A percentile compares a stretch with the other conserved stretches of the same genome.
These are phyloP conservation scores for Paecilomyces variotii DNA, from an alignment of 2,329 filamentous ascomycete genomes.

Conservation along the genomic window DNA sequence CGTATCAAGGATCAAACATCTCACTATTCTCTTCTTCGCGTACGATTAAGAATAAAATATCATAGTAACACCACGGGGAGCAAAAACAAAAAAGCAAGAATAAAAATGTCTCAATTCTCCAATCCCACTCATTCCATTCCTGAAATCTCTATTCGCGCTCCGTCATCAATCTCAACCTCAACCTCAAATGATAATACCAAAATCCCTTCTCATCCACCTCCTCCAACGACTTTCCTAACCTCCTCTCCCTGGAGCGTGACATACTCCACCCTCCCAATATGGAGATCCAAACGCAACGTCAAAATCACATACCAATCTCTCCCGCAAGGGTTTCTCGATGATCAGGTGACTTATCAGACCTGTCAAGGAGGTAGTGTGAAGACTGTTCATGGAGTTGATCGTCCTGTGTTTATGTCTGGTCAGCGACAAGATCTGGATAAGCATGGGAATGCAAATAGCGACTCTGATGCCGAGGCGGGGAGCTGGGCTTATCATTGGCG, in stretches of 20 bases:
- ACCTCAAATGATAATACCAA: neutral
- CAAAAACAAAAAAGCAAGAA: neutral
- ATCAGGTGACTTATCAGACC: neutral
- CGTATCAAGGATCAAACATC: too few species aligned
- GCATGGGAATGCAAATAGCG: neutral
- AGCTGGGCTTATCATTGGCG: constrained; percentile 62
- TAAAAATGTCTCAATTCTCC: neutral
- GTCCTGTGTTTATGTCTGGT: neutral
- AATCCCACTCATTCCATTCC: neutral
- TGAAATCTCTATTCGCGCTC: neutral
- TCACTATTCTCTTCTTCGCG: too few species aligned
- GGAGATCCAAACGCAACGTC: constrained; percentile 58
- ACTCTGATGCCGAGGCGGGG: neutral
- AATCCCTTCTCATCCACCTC: neutral
- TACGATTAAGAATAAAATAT: too few species aligned
- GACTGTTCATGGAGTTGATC: neutral
- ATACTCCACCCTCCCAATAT: constrained; percentile 8
- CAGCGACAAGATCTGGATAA: neutral
- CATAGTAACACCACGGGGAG: neutral
- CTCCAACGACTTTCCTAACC: neutral
- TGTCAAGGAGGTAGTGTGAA: neutral
- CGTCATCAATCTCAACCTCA: neutral
- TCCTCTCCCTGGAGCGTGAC: constrained; percentile 11
- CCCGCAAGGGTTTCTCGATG: neutral
- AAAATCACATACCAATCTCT: constrained; percentile 65